Percentiles rank a stretch among this genome's conserved stretches.
Conservation (phyloP, 306 rosid genomes). For the Malus orientalis region DNA sequence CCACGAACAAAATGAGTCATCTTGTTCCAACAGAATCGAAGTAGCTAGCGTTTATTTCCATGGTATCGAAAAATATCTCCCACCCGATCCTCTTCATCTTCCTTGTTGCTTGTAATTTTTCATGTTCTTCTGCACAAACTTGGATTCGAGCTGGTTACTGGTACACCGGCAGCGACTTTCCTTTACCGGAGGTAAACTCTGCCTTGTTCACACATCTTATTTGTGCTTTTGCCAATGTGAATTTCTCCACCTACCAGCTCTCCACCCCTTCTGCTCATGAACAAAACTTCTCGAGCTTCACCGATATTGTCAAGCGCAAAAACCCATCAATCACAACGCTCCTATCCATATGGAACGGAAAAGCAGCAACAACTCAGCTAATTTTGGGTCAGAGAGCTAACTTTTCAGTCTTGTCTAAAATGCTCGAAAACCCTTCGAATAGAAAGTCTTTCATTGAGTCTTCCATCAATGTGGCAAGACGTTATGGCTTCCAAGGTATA, state of each 20-base stretch:
- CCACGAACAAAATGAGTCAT: background rate
- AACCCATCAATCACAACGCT: conserved; percentile 34
- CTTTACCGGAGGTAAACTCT: conserved; percentile 26
- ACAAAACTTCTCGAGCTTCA: conserved; percentile 28
- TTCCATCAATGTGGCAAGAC: no score
- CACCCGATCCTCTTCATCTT: background rate
- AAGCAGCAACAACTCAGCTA: background rate
- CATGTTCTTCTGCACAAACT: conserved; percentile 8
- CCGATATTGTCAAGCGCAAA: conserved; percentile 16
- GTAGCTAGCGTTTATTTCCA: background rate
- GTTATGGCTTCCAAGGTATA: no score
- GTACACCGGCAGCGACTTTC: conserved; percentile 20
- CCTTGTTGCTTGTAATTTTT: background rate
- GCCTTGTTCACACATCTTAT: conserved; percentile 34
- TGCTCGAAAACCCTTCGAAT: no score
- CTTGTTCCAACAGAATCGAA: background rate
- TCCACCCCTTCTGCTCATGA: conserved; percentile 21
- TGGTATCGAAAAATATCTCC: conserved; percentile 1
- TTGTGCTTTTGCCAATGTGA: conserved; percentile 32
- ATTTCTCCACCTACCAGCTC: conserved; percentile 11
- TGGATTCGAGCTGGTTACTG: conserved; percentile 43
- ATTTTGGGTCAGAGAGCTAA: conserved; percentile 7
- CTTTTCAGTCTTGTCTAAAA: no score
- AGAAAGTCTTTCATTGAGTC: no score
- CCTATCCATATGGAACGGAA: conserved; percentile 31